These are phyloP conservation scores for Zymoseptoria ardabiliae DNA, from an alignment of 2,329 filamentous ascomycete genomes.

Conservation along the genomic window DNA sequence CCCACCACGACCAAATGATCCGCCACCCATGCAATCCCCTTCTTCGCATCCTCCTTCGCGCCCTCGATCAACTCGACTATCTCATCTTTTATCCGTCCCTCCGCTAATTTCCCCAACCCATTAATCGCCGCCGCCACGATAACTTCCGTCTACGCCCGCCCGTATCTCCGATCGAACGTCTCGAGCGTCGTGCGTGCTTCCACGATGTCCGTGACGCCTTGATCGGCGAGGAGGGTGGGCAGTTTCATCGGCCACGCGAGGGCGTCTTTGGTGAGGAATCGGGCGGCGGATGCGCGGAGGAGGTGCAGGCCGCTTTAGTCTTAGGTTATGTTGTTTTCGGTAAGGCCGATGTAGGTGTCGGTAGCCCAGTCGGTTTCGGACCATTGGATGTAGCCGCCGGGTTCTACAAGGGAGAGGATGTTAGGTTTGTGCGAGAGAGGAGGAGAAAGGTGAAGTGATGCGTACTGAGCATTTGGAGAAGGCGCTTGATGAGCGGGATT, in stretches of 20 bases:
- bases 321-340: neutral
- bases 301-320: neutral
- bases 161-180: neutral
- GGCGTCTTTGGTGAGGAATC: neutral
- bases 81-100: neutral
- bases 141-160: neutral
- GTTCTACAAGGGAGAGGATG: neutral
- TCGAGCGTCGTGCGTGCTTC: neutral
- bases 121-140: neutral
- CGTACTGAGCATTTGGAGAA: neutral
- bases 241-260: neutral
- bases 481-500: neutral
- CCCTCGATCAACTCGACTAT: neutral
- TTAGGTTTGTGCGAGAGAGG: neutral
- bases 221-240: neutral
- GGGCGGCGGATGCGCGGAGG: neutral
- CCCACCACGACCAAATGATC: neutral
- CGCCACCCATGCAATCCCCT: neutral
- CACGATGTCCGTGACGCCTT: neutral
- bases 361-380: neutral
- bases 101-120: neutral
- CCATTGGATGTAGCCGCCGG: neutral
- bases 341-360: neutral
- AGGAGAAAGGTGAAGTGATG: neutral
- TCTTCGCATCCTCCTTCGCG: neutral